phyloP scores from a whole-genome alignment of 305 asterid genomes.

The Caryopteris hybrid region DNA sequence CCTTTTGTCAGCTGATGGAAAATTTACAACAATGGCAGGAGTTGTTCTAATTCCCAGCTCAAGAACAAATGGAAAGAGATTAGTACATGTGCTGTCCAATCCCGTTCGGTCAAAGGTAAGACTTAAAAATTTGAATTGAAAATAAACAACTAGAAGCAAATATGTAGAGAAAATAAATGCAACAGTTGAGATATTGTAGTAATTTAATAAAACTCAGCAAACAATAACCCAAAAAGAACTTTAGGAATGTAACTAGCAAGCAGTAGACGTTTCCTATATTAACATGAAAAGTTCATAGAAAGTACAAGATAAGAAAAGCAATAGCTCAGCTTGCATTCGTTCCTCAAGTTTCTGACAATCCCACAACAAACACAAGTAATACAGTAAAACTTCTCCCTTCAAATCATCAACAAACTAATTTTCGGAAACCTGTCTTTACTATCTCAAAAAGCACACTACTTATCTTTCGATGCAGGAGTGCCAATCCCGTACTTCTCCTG shows the following conservation, averaged over 20 bases:
- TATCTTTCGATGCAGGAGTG: slow-evolving; percentile 32
- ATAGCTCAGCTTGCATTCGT: background rate
- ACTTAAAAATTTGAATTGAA: background rate
- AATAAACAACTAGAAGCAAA: background rate
- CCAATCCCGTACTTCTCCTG: slow-evolving; percentile 66
- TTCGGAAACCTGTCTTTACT: background rate
- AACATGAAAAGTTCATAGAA: background rate
- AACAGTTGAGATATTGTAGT: background rate
- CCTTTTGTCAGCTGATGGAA: too few species aligned
- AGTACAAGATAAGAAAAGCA: background rate
- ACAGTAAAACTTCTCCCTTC: background rate
- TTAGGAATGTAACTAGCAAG: background rate
- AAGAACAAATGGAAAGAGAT: too few species aligned
- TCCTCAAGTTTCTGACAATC: background rate
- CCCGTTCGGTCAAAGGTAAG: background rate
- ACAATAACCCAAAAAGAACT: background rate
- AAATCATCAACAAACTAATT: too few species aligned
- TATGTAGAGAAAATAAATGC: background rate
- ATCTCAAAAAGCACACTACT: slow-evolving; percentile 1
- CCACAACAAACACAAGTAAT: too few species aligned
- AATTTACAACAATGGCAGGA: too few species aligned
- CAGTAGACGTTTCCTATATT: background rate
- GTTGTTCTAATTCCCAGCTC: too few species aligned
- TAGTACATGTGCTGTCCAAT: background rate
- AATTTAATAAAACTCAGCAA: background rate